phyloP scores from a whole-genome alignment of 257 asterid genomes.

The Solanum etuberosum region DNA sequence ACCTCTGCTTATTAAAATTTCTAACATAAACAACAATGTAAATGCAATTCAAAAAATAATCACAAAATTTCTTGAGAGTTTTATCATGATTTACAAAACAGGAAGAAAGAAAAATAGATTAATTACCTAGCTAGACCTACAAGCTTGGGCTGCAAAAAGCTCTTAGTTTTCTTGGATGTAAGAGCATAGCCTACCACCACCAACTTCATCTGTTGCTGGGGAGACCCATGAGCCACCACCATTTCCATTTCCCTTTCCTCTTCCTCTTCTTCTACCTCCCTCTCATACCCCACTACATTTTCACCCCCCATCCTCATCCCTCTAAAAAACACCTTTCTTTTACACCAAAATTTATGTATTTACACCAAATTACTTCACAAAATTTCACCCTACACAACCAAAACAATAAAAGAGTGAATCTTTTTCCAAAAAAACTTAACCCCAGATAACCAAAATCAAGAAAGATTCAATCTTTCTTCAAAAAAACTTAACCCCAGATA shows the following conservation, averaged over 20 bases:
- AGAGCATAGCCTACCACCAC: conserved; percentile 75
- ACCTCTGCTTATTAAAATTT: neutral
- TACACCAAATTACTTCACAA: neutral
- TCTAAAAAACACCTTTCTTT: neutral
- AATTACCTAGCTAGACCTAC: conserved; percentile 68
- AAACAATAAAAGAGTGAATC: neutral
- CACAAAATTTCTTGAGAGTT: neutral
- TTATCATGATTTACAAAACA: neutral
- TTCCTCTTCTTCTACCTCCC: conserved; percentile 3
- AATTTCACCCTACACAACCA: neutral
- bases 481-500: neutral
- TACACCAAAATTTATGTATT: neutral
- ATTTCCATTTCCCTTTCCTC: conserved; percentile 19
- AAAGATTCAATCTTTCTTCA: neutral
- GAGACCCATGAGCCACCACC: conserved; percentile 18
- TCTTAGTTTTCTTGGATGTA: conserved; percentile 79
- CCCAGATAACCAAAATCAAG: neutral
- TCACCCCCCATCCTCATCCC: neutral
- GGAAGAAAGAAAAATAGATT: neutral
- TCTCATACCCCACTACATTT: neutral
- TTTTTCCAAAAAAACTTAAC: neutral
- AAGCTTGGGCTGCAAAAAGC: conserved; percentile 88
- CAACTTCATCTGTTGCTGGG: neutral
- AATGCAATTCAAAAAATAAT: neutral
- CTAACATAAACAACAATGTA: neutral